Conservation (phyloP, 805 yeast genomes). For the Saccharomycopsis selenospora region DNA sequence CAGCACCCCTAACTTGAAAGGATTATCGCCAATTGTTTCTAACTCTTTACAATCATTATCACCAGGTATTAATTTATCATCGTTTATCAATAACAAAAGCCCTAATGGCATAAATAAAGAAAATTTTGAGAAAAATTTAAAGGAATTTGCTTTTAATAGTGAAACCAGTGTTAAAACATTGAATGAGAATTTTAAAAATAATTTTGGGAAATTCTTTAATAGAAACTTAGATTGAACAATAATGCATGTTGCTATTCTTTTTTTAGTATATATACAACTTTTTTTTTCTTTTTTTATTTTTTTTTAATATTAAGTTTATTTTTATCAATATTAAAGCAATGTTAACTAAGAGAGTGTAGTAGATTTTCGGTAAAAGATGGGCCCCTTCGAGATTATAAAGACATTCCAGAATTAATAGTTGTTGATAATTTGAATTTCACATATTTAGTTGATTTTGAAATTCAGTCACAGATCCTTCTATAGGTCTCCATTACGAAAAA, state of each 20-base stretch:
- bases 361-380: too few relatives aligned
- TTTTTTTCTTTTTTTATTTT: too few relatives aligned
- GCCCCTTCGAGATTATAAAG: too few relatives aligned
- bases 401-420: too few relatives aligned
- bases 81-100: conserved; percentile 11
- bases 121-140: conserved; percentile 31
- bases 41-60: conserved; percentile 22
- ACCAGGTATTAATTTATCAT: conserved; percentile 26
- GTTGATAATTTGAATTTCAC: too few relatives aligned
- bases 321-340: too few relatives aligned
- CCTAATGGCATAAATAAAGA: conserved; percentile 26
- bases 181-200: conserved; percentile 53
- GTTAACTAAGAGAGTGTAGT: too few relatives aligned
- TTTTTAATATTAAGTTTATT: too few relatives aligned
- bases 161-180: conserved; percentile 57
- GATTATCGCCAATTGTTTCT: conserved; percentile 23
- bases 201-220: conserved; percentile 52
- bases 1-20: conserved; percentile 1
- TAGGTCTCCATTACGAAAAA: too few relatives aligned
- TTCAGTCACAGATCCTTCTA: too few relatives aligned
- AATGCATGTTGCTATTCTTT: conserved; percentile 6
- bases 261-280: too few relatives aligned
- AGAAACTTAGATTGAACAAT: conserved; percentile 26
- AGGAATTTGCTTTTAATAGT: conserved; percentile 37
- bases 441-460: too few relatives aligned